Conservation (phyloP, 208 protist genomes). For the Acanthamoeba healyi region DNA sequence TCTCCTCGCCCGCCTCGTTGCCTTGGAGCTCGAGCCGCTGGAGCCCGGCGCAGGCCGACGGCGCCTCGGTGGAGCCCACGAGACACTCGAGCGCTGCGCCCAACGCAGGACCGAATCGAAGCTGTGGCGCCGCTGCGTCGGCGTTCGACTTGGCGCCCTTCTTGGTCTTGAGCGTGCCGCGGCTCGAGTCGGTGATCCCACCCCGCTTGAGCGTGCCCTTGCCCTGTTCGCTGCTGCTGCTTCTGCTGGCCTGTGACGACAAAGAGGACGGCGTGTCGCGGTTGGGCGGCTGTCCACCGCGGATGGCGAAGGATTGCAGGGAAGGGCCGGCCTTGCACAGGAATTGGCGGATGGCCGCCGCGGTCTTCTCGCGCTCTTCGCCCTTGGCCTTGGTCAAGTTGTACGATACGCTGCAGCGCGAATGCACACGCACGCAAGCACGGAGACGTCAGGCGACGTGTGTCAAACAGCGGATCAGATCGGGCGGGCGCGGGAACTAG, state of each 20-base stretch:
- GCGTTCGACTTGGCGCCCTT: background rate
- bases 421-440: background rate
- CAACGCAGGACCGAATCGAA: background rate
- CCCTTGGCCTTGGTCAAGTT: background rate
- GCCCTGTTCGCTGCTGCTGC: background rate
- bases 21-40: background rate
- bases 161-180: background rate
- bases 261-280: background rate
- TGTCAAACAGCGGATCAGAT: too few relatives aligned
- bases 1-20: conserved; percentile 16
- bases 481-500: too few relatives aligned
- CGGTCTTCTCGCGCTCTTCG: background rate
- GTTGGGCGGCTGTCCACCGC: background rate
- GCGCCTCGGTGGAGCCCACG: background rate
- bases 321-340: background rate
- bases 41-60: background rate
- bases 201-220: background rate
- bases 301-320: background rate
- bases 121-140: background rate
- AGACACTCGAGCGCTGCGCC: background rate
- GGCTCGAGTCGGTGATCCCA: background rate
- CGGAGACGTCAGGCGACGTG: too few relatives aligned
- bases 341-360: background rate
- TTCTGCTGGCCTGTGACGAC: background rate
- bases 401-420: background rate